phyloP scores from a whole-genome alignment of 2,329 filamentous ascomycete genomes.

The Ceratocystiopsis sp. region DNA sequence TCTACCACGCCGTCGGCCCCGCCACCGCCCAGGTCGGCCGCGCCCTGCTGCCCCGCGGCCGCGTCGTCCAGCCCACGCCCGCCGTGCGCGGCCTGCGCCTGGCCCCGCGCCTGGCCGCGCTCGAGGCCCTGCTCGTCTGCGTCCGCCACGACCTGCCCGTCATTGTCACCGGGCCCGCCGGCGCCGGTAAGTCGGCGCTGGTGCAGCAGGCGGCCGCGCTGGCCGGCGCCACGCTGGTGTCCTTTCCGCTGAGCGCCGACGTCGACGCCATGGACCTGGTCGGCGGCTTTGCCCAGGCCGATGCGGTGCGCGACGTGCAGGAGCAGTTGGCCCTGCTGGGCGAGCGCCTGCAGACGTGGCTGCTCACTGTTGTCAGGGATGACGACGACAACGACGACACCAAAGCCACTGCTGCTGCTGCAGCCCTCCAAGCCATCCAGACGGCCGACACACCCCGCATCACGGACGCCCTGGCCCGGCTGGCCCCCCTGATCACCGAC shows the following conservation, averaged over 20 bases:
- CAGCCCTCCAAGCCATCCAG: constrained; percentile 5
- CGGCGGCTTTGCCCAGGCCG: constrained; percentile 89
- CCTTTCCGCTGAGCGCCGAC: constrained; percentile 83
- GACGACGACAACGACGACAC: not conserved
- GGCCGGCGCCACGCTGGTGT: constrained; percentile 58
- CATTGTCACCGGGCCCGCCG: constrained; percentile 72
- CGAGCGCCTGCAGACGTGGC: constrained; percentile 27
- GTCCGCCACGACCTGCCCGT: constrained; percentile 76
- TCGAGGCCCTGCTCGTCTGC: constrained; percentile 79
- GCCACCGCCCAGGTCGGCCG: constrained; percentile 63
- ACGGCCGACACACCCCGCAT: too few species aligned
- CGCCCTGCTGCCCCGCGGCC: constrained; percentile 48
- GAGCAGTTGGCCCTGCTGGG: constrained; percentile 29
- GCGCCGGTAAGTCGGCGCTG: constrained; percentile 71
- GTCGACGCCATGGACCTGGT: constrained; percentile 95
- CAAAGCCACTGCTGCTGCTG: constrained; percentile 19
- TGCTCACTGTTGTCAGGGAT: too few species aligned
- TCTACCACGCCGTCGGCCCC: constrained; percentile 53
- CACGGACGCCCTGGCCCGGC: constrained; percentile 17
- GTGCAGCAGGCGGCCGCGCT: constrained; percentile 66
- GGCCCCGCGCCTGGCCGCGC: constrained; percentile 44
- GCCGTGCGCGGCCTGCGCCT: constrained; percentile 32
- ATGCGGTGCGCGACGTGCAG: constrained; percentile 57
- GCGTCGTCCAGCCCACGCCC: constrained; percentile 29
- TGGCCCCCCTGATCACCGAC: constrained; percentile 23